Conservation (phyloP, 768 basidiomycete genomes). For the Tephrocybe rancida region DNA sequence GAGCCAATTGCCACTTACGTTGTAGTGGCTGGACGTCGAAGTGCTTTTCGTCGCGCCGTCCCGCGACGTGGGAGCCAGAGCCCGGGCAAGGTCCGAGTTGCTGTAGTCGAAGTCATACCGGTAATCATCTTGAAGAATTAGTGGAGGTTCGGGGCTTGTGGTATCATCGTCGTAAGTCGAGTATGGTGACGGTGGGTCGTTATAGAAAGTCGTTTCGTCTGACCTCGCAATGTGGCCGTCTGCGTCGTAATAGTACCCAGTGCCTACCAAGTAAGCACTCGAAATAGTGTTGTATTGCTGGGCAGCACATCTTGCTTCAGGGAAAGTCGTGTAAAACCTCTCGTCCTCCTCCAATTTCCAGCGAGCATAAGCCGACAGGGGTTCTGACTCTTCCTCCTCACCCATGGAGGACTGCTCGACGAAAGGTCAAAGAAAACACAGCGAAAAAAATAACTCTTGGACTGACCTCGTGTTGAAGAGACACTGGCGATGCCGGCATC, state of each 20-base stretch:
- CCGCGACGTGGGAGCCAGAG: conserved; percentile 2
- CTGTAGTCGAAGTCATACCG: neutral
- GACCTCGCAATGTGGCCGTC: conserved; percentile 5
- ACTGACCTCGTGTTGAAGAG: conserved; percentile 9
- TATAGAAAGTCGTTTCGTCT: neutral
- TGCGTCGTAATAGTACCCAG: conserved; percentile 16
- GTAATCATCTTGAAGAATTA: neutral
- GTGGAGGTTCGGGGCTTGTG: neutral
- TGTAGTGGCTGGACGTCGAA: neutral
- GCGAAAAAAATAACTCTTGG: neutral
- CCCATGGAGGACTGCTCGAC: conserved; percentile 12
- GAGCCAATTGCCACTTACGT: conserved; percentile 12
- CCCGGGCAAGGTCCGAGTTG: conserved; percentile 1
- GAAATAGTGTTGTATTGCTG: conserved; percentile 16
- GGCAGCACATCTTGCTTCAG: conserved; percentile 29
- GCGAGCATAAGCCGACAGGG: conserved; percentile 30
- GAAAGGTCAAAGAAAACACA: conserved; percentile 1
- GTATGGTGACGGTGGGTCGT: neutral
- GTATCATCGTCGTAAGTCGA: neutral
- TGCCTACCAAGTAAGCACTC: conserved; percentile 14
- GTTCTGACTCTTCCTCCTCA: conserved; percentile 8
- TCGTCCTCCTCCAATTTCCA: conserved; percentile 40
- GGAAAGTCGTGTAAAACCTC: conserved; percentile 40
- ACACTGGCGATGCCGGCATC: conserved; percentile 4
- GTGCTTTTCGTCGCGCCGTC: neutral